Base-by-base conservation (phyloP, 768 basidiomycete species). In the Postia placenta region DNA sequence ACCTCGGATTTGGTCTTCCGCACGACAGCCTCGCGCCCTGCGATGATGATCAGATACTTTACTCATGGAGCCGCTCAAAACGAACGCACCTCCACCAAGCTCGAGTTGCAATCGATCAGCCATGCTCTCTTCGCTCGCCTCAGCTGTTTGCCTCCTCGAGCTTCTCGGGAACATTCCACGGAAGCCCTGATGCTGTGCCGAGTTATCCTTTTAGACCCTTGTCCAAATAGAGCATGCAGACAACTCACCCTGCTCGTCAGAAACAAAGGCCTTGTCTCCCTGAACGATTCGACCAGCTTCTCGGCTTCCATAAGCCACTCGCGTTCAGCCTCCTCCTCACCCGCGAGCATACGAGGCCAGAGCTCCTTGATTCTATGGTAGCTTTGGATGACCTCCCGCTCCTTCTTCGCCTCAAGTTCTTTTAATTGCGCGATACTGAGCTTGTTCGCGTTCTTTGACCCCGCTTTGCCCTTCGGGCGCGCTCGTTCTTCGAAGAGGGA, bases 301-400 rank as follows among this genome's bases (percentile, higher is more conserved):
- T 91, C 89, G 0, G 92, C 91, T 57, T 91, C 83, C 24, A 84
- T 61, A 55, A 95, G 68, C 87, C 93, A 97, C 56, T 85, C 79
- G 44, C 78, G 73, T 49, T 79, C 71, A 3, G 80, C 78, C 12
- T 78, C 77, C 1, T 68, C 66, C 19, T 77, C 71, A 2, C 72
- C 74, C 3, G 60, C 62, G 30, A 77, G 63, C 73, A 82, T 79
- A 14, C 56, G 69, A 3, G 69, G 69, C 85, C 84, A 85, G 1
- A 88, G 64, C 25, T 85, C 81, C 54, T 74, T 73, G 35, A 91
- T 62, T 30, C 79, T 70, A 24, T 64, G 67, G 63, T 84, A 87
- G 11, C 81, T 81, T 37, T 70, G 68, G 1, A 74, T 57, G 3
- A 80, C 83, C 53, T 83, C 82, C 50, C 73, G 74, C 65, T 89